Conservation (phyloP, 352 stramenopile species). For the Pythium myriotylum region DNA sequence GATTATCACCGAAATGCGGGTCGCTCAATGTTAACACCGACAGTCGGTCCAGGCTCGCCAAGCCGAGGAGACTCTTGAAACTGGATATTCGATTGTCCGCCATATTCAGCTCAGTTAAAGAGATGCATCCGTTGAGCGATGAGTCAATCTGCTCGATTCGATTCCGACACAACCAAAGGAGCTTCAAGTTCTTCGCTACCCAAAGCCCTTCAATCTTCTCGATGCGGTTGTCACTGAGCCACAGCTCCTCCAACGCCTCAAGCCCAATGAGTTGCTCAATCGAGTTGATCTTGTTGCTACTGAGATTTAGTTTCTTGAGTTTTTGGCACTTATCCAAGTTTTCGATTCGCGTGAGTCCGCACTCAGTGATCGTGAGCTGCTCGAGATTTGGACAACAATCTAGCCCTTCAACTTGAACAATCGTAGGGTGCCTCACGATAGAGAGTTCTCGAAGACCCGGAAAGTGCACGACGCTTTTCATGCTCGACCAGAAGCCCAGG, state of each 20-base stretch:
- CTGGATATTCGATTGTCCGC: conserved; percentile 79
- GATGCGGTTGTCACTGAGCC: conserved; percentile 84
- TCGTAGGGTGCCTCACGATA: conserved; percentile 76
- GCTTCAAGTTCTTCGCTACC: conserved; percentile 47
- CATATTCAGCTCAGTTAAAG: conserved; percentile 83
- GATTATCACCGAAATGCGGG: conserved; percentile 90
- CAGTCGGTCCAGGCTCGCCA: conserved; percentile 73
- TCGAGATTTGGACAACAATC: conserved; percentile 56
- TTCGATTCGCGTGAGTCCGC: conserved; percentile 50
- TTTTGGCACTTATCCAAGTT: conserved; percentile 46
- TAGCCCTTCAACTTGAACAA: conserved; percentile 59
- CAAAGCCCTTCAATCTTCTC: conserved; percentile 57
- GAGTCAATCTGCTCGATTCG: conserved; percentile 69
- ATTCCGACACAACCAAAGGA: conserved; percentile 83
- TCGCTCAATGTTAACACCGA: conserved; percentile 76
- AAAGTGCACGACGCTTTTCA: conserved; percentile 73
- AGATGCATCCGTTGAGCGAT: conserved; percentile 50
- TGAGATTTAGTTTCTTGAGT: conserved; percentile 74
- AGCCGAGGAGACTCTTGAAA: conserved; percentile 86
- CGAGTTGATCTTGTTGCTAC: conserved; percentile 55
- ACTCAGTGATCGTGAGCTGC: conserved; percentile 69
- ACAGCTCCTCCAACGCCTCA: conserved; percentile 68
- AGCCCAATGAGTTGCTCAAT: conserved; percentile 65
- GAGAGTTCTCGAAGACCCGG: conserved; percentile 60
- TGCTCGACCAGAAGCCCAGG: conserved; percentile 74